Base-by-base conservation (phyloP, 805 yeast species). In the Blastobotrys chiropterorum region DNA sequence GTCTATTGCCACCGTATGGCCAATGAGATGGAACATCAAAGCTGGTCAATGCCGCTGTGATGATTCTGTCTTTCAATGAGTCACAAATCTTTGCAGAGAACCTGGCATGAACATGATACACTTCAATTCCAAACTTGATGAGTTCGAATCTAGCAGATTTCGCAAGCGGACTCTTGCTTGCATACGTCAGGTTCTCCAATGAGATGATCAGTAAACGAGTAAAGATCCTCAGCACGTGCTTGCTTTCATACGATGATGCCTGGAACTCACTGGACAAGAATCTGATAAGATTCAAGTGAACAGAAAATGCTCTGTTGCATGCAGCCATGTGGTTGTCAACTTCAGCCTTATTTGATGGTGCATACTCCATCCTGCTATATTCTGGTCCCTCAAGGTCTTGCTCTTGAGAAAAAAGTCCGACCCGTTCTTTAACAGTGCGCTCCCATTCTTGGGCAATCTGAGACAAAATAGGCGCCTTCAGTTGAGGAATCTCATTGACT, bases 1-100 rank as follows among this genome's bases (percentile, higher is more conserved):
- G 67, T 44, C 79, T 74, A 63, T 92, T 89, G 8, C 89, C 84
- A 2, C 99, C 98, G 70, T 77, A 90, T 14, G 98, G 97, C 71
- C 84, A 85, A 2, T 76, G 72, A 1, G 80, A 73, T 17, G 79
- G 73, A 45, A 72, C 75, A 20, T 73, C 74, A 64, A 89, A 94
- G 97, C 98, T 90, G 1, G 85, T 75, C 43, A 94, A 73, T 0
- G 85, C 78, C 15, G 88, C 89, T 51, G 79, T 81, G 20, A 86
- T 65, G 14, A 90, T 76, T 2, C 77, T 67, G 38, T 70, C 70
- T 1, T 79, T 77, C 58, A 90, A 67, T 1, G 66, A 60, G 2
- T 67, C 53, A 19, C 72, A 70, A 53, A 75, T 73, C 56, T 76
- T 72, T 1, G 83, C 73, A 1, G 70, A 67, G 46, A 81, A 72